Conservation (phyloP, 2,329 filamentous ascomycete genomes). For the Madurella mycetomatis region DNA sequence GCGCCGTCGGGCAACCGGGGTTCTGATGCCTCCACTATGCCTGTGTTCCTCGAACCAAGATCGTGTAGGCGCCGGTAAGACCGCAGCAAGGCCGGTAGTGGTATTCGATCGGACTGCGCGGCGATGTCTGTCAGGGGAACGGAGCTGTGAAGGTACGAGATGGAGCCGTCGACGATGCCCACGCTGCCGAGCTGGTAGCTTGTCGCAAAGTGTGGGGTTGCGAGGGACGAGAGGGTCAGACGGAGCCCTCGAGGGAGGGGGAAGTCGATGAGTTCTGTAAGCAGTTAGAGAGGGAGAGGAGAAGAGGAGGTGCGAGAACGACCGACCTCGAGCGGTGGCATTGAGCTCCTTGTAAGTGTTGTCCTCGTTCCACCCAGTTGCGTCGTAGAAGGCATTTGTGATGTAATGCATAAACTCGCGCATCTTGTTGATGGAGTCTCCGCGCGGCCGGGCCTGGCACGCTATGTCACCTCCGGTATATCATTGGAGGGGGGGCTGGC, state of each 20-base stretch:
- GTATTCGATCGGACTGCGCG: slow-evolving; percentile 67
- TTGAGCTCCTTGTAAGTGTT: slow-evolving; percentile 30
- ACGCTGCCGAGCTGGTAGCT: slow-evolving; percentile 88
- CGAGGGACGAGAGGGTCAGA: slow-evolving; percentile 83
- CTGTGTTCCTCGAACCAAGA: slow-evolving; percentile 36
- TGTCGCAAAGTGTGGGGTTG: slow-evolving; percentile 88
- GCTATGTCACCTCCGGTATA: slow-evolving; percentile 13
- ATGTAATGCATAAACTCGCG: slow-evolving; percentile 31
- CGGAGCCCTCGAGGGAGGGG: slow-evolving; percentile 78
- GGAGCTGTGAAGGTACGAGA: slow-evolving; percentile 94
- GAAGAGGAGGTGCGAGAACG: background rate
- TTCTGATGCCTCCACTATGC: slow-evolving; percentile 8
- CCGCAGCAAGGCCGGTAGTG: slow-evolving; percentile 70
- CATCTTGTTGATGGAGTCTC: slow-evolving; percentile 20
- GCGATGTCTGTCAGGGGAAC: slow-evolving; percentile 65
- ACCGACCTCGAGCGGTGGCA: slow-evolving; percentile 25
- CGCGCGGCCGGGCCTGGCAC: slow-evolving; percentile 14
- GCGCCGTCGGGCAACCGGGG: slow-evolving; percentile 22
- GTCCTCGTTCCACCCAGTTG: slow-evolving; percentile 29
- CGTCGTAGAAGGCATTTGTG: slow-evolving; percentile 28
- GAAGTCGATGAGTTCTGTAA: slow-evolving; percentile 77
- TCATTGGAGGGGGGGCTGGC: slow-evolving; percentile 12
- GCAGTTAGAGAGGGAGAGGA: background rate
- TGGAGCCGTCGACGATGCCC: slow-evolving; percentile 90
- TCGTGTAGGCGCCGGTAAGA: slow-evolving; percentile 78